Percentiles rank a stretch among this genome's conserved stretches.
Evolutionary conservation across 768 basidiomycete genomes (phyloP).

Genomic region (Hericium coralloides): DNA sequence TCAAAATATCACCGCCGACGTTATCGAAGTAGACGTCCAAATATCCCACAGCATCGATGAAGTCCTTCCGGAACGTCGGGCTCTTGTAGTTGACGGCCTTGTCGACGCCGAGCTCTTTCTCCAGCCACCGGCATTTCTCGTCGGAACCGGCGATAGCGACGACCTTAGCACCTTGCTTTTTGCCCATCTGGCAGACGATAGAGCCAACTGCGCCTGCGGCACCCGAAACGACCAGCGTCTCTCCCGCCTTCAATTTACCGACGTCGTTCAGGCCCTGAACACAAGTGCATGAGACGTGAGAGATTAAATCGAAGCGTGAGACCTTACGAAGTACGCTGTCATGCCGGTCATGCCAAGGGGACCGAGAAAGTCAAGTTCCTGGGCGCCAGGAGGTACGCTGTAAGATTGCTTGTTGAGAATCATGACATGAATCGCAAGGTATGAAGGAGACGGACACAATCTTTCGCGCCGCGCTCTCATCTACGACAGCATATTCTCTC

Average conservation of each 20-base stretch:
- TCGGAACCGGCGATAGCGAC: conserved; percentile 80
- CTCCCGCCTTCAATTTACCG: conserved; percentile 72
- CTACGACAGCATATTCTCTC: neutral
- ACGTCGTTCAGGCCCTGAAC: conserved; percentile 73
- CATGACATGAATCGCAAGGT: too few relatives aligned
- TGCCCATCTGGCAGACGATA: conserved; percentile 77
- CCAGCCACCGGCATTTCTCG: conserved; percentile 85
- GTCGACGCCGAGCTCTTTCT: conserved; percentile 75
- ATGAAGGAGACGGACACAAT: too few relatives aligned
- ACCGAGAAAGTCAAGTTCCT: conserved; percentile 72
- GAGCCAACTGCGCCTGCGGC: conserved; percentile 91
- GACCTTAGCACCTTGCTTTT: conserved; percentile 70
- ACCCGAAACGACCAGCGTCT: conserved; percentile 80
- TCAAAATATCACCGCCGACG: conserved; percentile 74
- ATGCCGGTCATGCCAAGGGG: conserved; percentile 64
- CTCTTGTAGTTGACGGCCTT: conserved; percentile 85
- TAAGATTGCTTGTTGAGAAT: too few relatives aligned
- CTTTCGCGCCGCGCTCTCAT: neutral
- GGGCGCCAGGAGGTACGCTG: conserved; percentile 42
- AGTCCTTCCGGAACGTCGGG: conserved; percentile 56
- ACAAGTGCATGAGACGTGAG: neutral
- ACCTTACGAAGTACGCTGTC: conserved; percentile 84
- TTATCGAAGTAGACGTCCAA: conserved; percentile 86
- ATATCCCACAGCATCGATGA: conserved; percentile 63
- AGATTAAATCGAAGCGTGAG: neutral